Evolutionary conservation across 2,329 filamentous ascomycete species (phyloP).

Genomic region (Beauveria asiatica): DNA sequence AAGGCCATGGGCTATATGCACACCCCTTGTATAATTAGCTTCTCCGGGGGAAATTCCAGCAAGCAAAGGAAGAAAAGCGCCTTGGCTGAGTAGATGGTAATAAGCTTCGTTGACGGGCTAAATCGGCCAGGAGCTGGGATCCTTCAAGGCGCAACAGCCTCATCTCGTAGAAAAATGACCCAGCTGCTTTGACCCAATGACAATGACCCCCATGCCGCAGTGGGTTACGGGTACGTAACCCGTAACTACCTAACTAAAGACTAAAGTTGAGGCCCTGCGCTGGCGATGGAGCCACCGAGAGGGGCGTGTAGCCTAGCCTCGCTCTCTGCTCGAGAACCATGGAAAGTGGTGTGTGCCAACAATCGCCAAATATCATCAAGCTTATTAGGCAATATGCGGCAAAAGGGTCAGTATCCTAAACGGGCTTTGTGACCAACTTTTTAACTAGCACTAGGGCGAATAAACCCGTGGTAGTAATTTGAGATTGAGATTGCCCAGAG

Average conservation of each 20-base stretch:
- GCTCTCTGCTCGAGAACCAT: not conserved
- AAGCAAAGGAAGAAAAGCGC: not conserved
- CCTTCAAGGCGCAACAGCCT: constrained; percentile 6
- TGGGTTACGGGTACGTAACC: not conserved
- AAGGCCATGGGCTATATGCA: not conserved
- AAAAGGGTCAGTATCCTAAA: constrained; percentile 3
- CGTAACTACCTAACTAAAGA: too few species aligned
- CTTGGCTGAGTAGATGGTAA: constrained; percentile 6
- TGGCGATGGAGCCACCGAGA: not conserved
- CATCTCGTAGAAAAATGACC: not conserved
- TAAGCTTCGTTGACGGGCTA: not conserved
- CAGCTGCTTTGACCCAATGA: constrained; percentile 1
- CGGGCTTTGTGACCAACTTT: not conserved
- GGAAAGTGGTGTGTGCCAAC: not conserved
- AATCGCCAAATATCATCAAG: not conserved
- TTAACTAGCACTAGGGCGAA: not conserved
- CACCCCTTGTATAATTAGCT: not conserved
- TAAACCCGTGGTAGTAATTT: not conserved
- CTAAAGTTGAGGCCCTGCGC: not conserved
- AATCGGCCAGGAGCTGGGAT: constrained; percentile 1
- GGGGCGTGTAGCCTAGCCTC: not conserved
- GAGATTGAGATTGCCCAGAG: constrained; percentile 4
- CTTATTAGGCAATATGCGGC: not conserved
- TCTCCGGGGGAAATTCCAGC: not conserved
- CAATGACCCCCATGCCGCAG: not conserved